Conservation (phyloP, 805 yeast species). For the Ogataea trehalophila region DNA sequence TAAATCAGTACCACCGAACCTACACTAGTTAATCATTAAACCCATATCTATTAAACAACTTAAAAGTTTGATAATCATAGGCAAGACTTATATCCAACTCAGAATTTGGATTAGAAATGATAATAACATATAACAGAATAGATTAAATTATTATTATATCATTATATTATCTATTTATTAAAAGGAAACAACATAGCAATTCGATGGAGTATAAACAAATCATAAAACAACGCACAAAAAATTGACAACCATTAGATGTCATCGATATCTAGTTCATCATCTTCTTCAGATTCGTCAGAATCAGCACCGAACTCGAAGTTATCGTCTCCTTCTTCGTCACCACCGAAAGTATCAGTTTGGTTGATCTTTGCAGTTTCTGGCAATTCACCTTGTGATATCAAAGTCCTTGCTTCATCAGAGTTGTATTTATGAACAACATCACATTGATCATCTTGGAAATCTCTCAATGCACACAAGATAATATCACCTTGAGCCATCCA, state of each 20-base stretch:
- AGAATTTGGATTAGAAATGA: too few relatives aligned
- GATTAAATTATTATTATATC: too few relatives aligned
- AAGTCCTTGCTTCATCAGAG: conserved; percentile 96
- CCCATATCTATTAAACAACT: too few relatives aligned
- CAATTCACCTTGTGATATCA: conserved; percentile 92
- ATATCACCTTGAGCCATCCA: conserved; percentile 99
- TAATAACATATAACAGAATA: too few relatives aligned
- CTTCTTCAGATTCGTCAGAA: conserved; percentile 71
- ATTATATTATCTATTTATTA: too few relatives aligned
- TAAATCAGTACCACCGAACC: too few relatives aligned
- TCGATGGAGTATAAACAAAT: too few relatives aligned
- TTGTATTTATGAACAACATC: conserved; percentile 96
- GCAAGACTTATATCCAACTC: too few relatives aligned
- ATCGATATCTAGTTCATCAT: conserved; percentile 79
- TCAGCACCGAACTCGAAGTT: conserved; percentile 97
- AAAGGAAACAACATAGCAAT: too few relatives aligned
- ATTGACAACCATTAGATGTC: conserved; percentile 56
- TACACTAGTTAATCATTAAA: too few relatives aligned
- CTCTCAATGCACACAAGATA: conserved; percentile 91
- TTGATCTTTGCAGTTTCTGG: conserved; percentile 97
- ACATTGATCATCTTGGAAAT: conserved; percentile 97
- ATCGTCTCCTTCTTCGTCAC: conserved; percentile 94
- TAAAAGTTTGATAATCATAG: too few relatives aligned
- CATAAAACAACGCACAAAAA: too few relatives aligned
- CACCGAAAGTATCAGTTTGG: conserved; percentile 96